Evolutionary conservation across 78 protist genomes (phyloP).

Genomic region (Mastigamoeba balamuthi): DNA sequence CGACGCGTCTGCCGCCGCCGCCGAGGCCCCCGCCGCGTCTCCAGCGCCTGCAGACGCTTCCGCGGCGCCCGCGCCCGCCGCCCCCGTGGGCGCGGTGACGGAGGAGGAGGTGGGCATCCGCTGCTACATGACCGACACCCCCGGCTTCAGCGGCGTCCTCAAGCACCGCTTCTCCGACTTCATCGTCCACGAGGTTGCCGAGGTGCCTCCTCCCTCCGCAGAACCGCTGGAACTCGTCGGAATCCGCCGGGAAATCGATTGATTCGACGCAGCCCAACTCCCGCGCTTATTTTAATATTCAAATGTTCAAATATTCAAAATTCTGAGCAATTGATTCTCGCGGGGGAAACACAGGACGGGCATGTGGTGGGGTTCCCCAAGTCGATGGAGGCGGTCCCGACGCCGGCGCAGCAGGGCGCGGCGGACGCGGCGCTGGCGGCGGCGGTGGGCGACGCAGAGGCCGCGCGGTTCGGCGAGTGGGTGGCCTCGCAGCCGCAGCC

Average conservation of each 20-base stretch:
- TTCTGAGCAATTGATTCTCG: no score
- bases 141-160: constrained; percentile 28
- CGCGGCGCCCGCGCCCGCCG: neutral
- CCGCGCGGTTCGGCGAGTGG: constrained; percentile 1
- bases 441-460: constrained; percentile 16
- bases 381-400: no score
- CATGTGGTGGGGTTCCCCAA: no score
- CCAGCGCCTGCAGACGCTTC: neutral
- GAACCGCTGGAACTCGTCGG: no score
- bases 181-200: constrained; percentile 50
- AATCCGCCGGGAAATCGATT: no score
- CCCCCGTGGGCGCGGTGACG: neutral
- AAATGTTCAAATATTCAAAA: no score
- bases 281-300: no score
- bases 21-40: neutral
- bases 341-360: no score
- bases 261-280: no score
- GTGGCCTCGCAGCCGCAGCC: neutral
- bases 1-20: no score
- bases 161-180: constrained; percentile 47
- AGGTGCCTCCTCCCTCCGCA: neutral
- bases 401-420: no score
- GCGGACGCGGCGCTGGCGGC: neutral
- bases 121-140: constrained; percentile 6
- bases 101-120: constrained; percentile 20